Base-by-base conservation (phyloP, 176 grass and related monocot species). In the Tillandsia fasciculata region DNA sequence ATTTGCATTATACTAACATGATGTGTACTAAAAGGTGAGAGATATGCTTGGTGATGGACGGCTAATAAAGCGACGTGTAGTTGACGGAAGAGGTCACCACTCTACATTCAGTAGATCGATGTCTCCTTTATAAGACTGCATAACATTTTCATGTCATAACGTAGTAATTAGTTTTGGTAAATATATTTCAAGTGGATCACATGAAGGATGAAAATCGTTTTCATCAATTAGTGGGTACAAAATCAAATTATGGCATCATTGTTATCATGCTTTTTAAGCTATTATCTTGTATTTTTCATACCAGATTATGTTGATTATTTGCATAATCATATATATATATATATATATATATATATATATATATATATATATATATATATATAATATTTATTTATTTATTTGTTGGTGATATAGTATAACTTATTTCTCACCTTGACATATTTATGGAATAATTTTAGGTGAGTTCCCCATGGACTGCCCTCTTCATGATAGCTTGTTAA, bases 381-480 rank as follows among this genome's bases (percentile, higher is more conserved):
- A 2, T 8, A 48, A 4, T 66, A 50, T 48, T 24, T 74, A 12
- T 47, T 84, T 28, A 7, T 54, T 57, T 10, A 77, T 72, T 85
- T 53, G 48, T 49, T 71, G 64, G 53, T 71, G 75, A 48, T 49
- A 64, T 4, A 84, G 50, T 65, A 11, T 65, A 73, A 51, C 22
- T 70, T 47, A 68, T 82, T 49, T 17, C 12, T 15, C 63, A 22
- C 23, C 75, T 50, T 18, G 12, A 68, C 76, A 26, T 69, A 22
- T 80, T 17, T 69, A 22, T 52, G 75, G 12, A 52, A 75, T 63
- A 74, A 64, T 52, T 74, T 79, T 64, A 97, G 93, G 93, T 80
- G 93, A 97, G 72, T 97, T 97, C 85, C 93, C 93, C 48, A 97
- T 97, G 89, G 93, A 97, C 63, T 97, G 93, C 53, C 93, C 93